Evolutionary conservation across 78 protist species (phyloP).

Genomic region (Protostelium mycophagum): DNA sequence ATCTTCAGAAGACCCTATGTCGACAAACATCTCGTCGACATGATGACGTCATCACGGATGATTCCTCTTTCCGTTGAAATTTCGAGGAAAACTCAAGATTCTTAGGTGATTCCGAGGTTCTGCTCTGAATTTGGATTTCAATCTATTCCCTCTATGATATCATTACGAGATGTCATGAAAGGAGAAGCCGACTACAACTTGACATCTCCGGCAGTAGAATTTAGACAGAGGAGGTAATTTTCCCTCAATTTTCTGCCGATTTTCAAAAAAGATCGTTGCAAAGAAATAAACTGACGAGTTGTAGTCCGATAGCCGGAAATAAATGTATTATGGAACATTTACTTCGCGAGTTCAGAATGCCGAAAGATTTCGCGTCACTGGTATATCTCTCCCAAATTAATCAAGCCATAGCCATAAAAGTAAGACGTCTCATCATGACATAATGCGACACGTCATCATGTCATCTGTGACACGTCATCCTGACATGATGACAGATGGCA

Average conservation of each 20-base stretch:
- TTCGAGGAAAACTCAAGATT: neutral
- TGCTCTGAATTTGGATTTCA: conserved; percentile 85
- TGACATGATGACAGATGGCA: conserved; percentile 3
- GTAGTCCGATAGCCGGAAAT: conserved; percentile 54
- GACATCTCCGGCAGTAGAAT: conserved; percentile 54
- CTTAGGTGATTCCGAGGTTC: conserved; percentile 43
- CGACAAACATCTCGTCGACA: neutral
- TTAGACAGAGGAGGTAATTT: conserved; percentile 31
- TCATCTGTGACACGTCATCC: neutral
- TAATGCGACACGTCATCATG: no score
- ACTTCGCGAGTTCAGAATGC: conserved; percentile 38
- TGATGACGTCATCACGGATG: neutral
- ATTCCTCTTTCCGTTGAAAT: neutral
- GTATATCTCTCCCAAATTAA: conserved; percentile 32
- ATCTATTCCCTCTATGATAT: conserved; percentile 37
- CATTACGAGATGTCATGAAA: conserved; percentile 6
- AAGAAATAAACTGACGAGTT: no score
- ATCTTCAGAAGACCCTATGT: neutral
- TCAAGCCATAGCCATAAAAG: conserved; percentile 42
- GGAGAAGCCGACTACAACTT: conserved; percentile 25
- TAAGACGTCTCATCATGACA: neutral
- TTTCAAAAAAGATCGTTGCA: no score
- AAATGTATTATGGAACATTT: conserved; percentile 34
- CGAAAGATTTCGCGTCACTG: conserved; percentile 7
- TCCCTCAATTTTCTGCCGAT: neutral